A percentile compares a stretch with the other conserved stretches of the same genome.
Evolutionary conservation across 1,139 yeast genomes (phyloP).

Genomic region (Suhomyces coccinellae): DNA sequence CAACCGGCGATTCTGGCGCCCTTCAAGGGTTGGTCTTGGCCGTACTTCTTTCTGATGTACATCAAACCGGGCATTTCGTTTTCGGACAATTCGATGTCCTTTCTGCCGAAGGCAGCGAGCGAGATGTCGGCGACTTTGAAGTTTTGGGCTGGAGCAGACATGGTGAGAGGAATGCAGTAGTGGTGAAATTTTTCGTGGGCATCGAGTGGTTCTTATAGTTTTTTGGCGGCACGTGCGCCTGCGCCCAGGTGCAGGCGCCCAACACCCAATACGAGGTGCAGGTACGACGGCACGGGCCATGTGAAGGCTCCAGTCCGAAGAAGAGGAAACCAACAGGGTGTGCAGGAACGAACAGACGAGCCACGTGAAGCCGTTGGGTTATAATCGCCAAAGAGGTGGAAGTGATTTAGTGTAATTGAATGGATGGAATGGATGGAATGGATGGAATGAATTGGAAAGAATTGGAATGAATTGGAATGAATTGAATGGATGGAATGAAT

Average conservation of each 20-base stretch:
- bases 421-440: background rate
- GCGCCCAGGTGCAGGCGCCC: background rate
- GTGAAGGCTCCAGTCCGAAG: too few species aligned
- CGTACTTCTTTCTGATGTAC: conserved; percentile 95
- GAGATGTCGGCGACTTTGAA: conserved; percentile 98
- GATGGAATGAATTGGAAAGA: too few species aligned
- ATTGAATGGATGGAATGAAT: too few species aligned
- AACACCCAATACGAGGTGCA: background rate
- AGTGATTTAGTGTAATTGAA: too few species aligned
- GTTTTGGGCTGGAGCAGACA: conserved; percentile 36
- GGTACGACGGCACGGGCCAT: background rate
- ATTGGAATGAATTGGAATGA: too few species aligned
- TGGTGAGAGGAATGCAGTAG: conserved; percentile 1
- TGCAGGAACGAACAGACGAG: background rate
- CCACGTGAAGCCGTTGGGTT: background rate
- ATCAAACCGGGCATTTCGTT: conserved; percentile 99
- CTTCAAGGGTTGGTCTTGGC: conserved; percentile 88
- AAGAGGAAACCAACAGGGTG: background rate
- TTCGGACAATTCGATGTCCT: conserved; percentile 98
- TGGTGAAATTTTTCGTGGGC: conserved; percentile 7
- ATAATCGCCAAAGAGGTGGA: too few species aligned
- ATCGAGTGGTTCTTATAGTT: conserved; percentile 6
- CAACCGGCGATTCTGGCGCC: conserved; percentile 99
- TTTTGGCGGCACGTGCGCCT: conserved; percentile 5
- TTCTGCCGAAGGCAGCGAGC: conserved; percentile 99